These are phyloP conservation scores for Rhizoclosmatium sp. DNA, from an alignment of 192 early-diverging fungal species.

Conservation along the genomic window DNA sequence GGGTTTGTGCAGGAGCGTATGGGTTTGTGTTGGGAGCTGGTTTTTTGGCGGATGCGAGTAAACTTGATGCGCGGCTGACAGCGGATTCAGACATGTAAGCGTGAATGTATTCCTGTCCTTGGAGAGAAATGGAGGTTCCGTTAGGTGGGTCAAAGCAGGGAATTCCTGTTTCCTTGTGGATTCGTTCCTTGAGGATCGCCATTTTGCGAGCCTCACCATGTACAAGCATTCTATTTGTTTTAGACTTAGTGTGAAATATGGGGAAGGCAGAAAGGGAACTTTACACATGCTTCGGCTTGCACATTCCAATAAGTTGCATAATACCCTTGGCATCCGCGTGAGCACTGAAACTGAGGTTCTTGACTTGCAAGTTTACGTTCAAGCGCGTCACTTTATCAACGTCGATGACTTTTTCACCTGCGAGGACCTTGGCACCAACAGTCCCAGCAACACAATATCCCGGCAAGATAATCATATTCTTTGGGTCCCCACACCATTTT, in stretches of 20 bases:
- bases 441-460: conserved; percentile 98
- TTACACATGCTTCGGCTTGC: conserved; percentile 77
- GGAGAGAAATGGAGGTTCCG: conserved; percentile 67
- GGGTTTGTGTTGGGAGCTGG: neutral
- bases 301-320: conserved; percentile 91
- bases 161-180: conserved; percentile 80
- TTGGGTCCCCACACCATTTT: conserved; percentile 91
- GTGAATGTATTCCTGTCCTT: conserved; percentile 8
- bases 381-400: conserved; percentile 75
- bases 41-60: neutral
- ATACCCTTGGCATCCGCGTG: conserved; percentile 99
- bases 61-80: neutral
- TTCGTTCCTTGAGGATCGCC: conserved; percentile 80
- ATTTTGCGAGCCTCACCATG: conserved; percentile 95
- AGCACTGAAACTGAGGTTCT: conserved; percentile 95
- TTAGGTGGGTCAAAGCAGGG: conserved; percentile 91
- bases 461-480: conserved; percentile 98
- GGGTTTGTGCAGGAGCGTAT: neutral
- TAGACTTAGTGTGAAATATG: neutral
- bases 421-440: conserved; percentile 91
- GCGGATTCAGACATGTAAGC: conserved; percentile 20
- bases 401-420: conserved; percentile 85
- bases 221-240: conserved; percentile 72
- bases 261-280: neutral
- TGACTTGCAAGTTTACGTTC: conserved; percentile 88